Evolutionary conservation across 2,329 filamentous ascomycete species (phyloP), one percentile per base, ranked within the genome.

Genomic region (Periglandula ipomoeae): DNA sequence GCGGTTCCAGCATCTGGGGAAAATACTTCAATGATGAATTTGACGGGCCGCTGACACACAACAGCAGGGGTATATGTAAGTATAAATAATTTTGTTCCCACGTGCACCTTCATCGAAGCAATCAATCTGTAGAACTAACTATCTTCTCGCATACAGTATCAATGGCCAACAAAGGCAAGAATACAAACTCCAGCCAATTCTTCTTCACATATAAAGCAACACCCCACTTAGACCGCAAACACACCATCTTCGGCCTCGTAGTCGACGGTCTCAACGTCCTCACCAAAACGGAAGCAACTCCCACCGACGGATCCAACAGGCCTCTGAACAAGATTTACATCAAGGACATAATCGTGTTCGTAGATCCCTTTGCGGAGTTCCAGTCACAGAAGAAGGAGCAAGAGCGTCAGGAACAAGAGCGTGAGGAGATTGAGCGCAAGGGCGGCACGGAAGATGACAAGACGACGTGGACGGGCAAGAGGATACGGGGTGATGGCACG

Each of bases 81-180:
- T 56, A 10, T 19, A 48, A n/a, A 10, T 19, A 22, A 30, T 30
- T 7, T 30, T 30, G 3, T 3, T 30, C 13, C 27, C 6, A 10
- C 13, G 9, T 13, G 27, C 27, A 30, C 27, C 9, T 30, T 10
- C 27, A 13, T 30, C 27, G 9, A 8, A 3, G 3, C 27, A 7
- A 8, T 10, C 13, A 30, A 13, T 10, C 27, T 13, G 6, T 46
- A 15, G 37, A n/a, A 17, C 20, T 2, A n/a, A 35, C 9, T 10
- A 23, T 26, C 32, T 15, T 19, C 17, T 1, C 62, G 26, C 6
- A 13, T 2, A 9, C 13, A 67, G 65, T 69, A 23, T 89, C 85
- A 56, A 98, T 98, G 93, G 93, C 93, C 37, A 98, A 98, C 68
- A 98, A 98, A 64, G 93, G 93, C 50, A 96, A 96, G 62, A 91